Conservation (phyloP, 352 stramenopile species). For the Globisporangium cylindrosporum region DNA sequence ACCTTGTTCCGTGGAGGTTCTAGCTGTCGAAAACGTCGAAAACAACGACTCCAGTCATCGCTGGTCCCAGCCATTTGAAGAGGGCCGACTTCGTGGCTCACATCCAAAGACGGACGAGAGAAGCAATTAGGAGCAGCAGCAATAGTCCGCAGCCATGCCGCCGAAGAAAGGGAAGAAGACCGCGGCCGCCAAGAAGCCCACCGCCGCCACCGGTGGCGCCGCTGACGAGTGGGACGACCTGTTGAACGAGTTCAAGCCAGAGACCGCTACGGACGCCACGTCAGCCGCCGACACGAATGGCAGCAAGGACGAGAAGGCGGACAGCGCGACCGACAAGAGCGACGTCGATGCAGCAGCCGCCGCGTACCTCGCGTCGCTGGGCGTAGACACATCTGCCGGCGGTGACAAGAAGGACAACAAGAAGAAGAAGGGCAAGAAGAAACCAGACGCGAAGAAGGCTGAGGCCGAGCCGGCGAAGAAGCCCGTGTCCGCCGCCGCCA, state of each 20-base stretch:
- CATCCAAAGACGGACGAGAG: neutral
- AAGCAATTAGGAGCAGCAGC: neutral
- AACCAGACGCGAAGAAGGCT: constrained; percentile 46
- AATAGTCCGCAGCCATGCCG: constrained; percentile 37
- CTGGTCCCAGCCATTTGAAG: no score
- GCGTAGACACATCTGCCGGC: constrained; percentile 49
- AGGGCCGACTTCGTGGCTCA: neutral
- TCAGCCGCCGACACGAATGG: constrained; percentile 9
- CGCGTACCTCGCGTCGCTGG: constrained; percentile 73
- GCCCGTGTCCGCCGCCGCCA: constrained; percentile 66
- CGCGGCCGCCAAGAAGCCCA: constrained; percentile 49
- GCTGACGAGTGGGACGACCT: constrained; percentile 69
- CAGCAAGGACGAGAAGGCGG: constrained; percentile 17
- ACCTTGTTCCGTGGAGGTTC: neutral
- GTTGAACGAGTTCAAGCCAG: constrained; percentile 64
- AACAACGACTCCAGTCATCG: neutral
- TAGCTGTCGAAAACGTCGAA: neutral
- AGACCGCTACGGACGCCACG: constrained; percentile 13
- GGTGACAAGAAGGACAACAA: constrained; percentile 67
- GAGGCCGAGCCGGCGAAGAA: constrained; percentile 57
- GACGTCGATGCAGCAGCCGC: constrained; percentile 69
- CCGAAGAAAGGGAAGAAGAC: constrained; percentile 83
- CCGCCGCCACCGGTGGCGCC: constrained; percentile 13
- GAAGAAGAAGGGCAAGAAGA: constrained; percentile 87
- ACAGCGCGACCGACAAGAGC: constrained; percentile 14